These are phyloP conservation scores for Musa schizocarpa DNA, from an alignment of 176 grass and related monocot species.

Conservation along the genomic window DNA sequence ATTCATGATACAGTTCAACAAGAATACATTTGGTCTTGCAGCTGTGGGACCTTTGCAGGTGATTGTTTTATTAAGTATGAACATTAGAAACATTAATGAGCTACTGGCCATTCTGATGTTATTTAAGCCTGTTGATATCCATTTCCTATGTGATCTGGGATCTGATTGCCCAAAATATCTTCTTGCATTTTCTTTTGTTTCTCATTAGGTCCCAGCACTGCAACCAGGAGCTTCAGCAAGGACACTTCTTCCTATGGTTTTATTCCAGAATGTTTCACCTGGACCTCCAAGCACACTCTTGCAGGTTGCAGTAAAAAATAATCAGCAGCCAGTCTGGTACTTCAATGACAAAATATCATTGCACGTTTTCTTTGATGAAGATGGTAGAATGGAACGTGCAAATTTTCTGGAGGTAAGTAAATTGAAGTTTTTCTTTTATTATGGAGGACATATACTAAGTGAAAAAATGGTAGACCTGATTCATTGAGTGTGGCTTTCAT, in stretches of 20 bases:
- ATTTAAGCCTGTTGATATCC: neutral
- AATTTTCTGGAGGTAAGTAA: constrained; percentile 74
- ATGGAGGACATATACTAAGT: neutral
- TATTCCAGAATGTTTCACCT: constrained; percentile 73
- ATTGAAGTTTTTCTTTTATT: neutral
- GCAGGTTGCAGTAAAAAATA: constrained; percentile 96
- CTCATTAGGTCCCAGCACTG: constrained; percentile 57
- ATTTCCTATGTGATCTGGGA: neutral
- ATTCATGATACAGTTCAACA: constrained; percentile 99
- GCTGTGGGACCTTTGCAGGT: constrained; percentile 91
- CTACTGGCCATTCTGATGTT: too few species aligned
- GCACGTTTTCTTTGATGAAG: constrained; percentile 80
- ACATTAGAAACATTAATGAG: too few species aligned
- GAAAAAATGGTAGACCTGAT: neutral
- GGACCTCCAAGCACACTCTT: constrained; percentile 57
- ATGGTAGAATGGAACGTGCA: constrained; percentile 85
- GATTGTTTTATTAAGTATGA: neutral
- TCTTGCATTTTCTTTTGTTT: constrained; percentile 14
- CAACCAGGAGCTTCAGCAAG: constrained; percentile 76
- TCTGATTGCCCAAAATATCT: constrained; percentile 5
- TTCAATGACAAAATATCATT: constrained; percentile 77
- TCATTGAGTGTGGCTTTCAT: neutral
- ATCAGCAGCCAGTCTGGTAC: constrained; percentile 96
- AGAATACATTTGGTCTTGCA: constrained; percentile 89
- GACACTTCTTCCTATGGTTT: constrained; percentile 75